Evolutionary conservation across 164 flowering plant species (phyloP).

Genomic region (Saururus chinensis): DNA sequence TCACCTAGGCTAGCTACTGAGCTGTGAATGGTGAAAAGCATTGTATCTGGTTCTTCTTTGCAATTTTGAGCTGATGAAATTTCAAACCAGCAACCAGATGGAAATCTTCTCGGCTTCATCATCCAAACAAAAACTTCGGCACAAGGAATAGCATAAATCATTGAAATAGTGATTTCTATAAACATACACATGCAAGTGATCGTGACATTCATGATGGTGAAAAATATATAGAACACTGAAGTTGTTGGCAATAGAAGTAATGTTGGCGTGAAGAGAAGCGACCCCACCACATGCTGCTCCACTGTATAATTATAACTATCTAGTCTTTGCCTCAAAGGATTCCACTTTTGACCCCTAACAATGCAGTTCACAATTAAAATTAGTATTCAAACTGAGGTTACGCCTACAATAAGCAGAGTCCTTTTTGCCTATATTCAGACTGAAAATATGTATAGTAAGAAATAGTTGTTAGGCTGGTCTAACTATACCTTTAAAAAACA

Average conservation of each 20-base stretch:
- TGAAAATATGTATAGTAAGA: no score
- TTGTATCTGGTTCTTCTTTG: conserved; percentile 9
- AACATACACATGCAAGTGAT: conserved; percentile 35
- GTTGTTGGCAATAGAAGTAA: conserved; percentile 90
- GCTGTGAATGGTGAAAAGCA: conserved; percentile 57
- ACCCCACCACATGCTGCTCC: conserved; percentile 90
- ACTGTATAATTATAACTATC: conserved; percentile 88
- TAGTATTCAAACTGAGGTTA: not conserved
- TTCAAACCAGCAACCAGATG: conserved; percentile 86
- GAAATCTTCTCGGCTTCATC: conserved; percentile 56
- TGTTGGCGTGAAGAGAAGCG: conserved; percentile 78
- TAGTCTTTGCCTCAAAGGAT: conserved; percentile 83
- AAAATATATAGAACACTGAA: conserved; percentile 84
- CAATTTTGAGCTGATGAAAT: conserved; percentile 18
- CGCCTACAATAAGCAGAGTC: no score
- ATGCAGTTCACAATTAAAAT: not conserved
- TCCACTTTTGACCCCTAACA: conserved; percentile 88
- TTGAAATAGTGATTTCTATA: conserved; percentile 49
- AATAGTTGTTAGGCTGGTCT: no score
- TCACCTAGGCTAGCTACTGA: conserved; percentile 48
- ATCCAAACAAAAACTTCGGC: conserved; percentile 60
- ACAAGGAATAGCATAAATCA: conserved; percentile 79
- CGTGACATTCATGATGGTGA: conserved; percentile 47
- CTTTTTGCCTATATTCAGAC: no score
- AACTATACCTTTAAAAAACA: no score